Evolutionary conservation across 768 basidiomycete species (phyloP).

Genomic region (Crassisporium funariophilum): DNA sequence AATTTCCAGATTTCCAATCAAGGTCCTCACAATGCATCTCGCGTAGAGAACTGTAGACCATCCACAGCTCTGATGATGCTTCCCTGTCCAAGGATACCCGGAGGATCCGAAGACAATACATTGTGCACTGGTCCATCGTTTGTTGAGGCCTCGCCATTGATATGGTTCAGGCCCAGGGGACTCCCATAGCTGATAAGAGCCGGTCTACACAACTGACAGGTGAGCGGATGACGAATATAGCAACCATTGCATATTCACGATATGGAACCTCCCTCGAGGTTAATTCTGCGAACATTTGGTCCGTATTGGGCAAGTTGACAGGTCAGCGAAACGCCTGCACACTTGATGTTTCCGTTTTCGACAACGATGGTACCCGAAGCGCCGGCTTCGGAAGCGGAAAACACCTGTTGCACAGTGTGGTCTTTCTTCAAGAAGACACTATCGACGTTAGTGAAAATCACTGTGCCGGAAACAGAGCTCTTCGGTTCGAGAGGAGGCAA

Average conservation of each 20-base stretch:
- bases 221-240: neutral
- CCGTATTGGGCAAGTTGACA: constrained; percentile 24
- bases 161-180: constrained; percentile 65
- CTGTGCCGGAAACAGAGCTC: constrained; percentile 34
- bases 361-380: constrained; percentile 48
- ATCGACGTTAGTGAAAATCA: constrained; percentile 69
- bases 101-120: constrained; percentile 41
- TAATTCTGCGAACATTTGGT: constrained; percentile 38
- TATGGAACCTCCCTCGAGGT: constrained; percentile 69
- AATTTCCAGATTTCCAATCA: no score
- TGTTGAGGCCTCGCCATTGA: constrained; percentile 56
- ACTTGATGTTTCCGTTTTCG: constrained; percentile 53
- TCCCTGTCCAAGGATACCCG: constrained; percentile 44
- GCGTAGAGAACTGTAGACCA: constrained; percentile 68
- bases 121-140: constrained; percentile 60
- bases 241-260: constrained; percentile 44
- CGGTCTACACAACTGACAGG: constrained; percentile 40
- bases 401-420: constrained; percentile 32
- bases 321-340: constrained; percentile 41
- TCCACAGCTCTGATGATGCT: constrained; percentile 61
- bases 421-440: constrained; percentile 45
- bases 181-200: constrained; percentile 67
- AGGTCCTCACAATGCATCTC: constrained; percentile 46
- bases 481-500: constrained; percentile 60
- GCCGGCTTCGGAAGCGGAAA: constrained; percentile 20